Percentiles rank a stretch among this genome's conserved stretches.
Conservation (phyloP, 495 filamentous ascomycete genomes). For the Penicillium flavigenum region DNA sequence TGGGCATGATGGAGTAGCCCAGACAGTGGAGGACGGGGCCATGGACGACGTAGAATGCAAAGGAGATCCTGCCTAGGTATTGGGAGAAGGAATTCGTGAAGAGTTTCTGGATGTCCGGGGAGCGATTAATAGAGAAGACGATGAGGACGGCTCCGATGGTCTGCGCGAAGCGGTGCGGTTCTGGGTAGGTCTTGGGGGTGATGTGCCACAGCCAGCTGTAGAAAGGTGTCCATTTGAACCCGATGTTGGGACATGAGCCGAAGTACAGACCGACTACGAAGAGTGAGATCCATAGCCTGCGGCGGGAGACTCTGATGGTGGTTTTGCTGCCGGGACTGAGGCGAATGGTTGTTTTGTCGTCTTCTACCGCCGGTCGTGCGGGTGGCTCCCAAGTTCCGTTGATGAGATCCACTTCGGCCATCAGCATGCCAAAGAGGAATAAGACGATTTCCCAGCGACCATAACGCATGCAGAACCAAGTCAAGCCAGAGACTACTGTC, state of each 20-base stretch:
- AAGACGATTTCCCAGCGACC: slow-evolving; percentile 61
- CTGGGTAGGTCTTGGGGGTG: slow-evolving; percentile 44
- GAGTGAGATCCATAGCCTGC: slow-evolving; percentile 54
- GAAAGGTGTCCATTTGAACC: slow-evolving; percentile 46
- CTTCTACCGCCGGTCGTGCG: not conserved
- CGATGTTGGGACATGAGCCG: slow-evolving; percentile 44
- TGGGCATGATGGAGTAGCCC: slow-evolving; percentile 49
- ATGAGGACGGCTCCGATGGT: slow-evolving; percentile 55
- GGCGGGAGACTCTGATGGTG: slow-evolving; percentile 41
- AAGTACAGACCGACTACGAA: slow-evolving; percentile 46
- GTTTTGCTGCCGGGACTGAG: slow-evolving; percentile 29
- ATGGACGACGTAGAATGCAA: slow-evolving; percentile 64
- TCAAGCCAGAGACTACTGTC: slow-evolving; percentile 41
- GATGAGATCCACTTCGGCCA: slow-evolving; percentile 58
- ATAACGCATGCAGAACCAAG: slow-evolving; percentile 56
- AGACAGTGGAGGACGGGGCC: slow-evolving; percentile 55
- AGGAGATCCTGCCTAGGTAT: slow-evolving; percentile 63
- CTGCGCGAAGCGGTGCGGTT: slow-evolving; percentile 47
- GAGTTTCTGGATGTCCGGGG: slow-evolving; percentile 50
- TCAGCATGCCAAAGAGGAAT: slow-evolving; percentile 58
- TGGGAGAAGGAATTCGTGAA: slow-evolving; percentile 58
- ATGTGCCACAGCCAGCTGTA: slow-evolving; percentile 44
- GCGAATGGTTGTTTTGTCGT: slow-evolving; percentile 27
- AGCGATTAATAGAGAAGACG: slow-evolving; percentile 56
- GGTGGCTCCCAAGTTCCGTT: slow-evolving; percentile 43